Conservation (phyloP, 192 early-diverging fungal genomes). For the Podila minutissima region DNA sequence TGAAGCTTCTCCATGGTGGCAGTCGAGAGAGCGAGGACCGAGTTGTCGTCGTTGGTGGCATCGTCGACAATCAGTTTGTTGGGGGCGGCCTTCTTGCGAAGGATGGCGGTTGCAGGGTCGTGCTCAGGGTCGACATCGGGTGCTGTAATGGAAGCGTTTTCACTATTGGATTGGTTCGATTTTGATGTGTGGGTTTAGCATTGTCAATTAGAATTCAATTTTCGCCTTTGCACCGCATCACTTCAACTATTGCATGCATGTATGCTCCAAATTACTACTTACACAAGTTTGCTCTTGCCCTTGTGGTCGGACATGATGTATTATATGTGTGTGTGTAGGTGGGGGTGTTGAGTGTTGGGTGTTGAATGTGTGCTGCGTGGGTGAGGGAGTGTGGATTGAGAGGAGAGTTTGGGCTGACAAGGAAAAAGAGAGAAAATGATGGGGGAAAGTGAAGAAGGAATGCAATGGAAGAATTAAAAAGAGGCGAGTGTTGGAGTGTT, state of each 20-base stretch:
- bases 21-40: slow-evolving; percentile 88
- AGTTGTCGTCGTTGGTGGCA: slow-evolving; percentile 97
- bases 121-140: slow-evolving; percentile 67
- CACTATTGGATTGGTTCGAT: slow-evolving; percentile 28
- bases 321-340: neutral
- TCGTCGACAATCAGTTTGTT: slow-evolving; percentile 99
- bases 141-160: slow-evolving; percentile 64
- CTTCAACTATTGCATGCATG: neutral
- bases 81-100: slow-evolving; percentile 94
- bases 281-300: slow-evolving; percentile 43
- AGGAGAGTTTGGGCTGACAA: neutral
- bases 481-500: too few species aligned
- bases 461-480: neutral
- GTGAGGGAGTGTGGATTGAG: neutral
- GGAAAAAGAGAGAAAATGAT: neutral
- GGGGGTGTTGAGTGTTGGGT: neutral
- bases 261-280: slow-evolving; percentile 7
- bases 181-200: neutral
- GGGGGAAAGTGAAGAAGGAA: neutral
- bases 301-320: slow-evolving; percentile 39
- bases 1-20: slow-evolving; percentile 93
- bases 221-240: neutral
- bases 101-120: slow-evolving; percentile 94
- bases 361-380: neutral
- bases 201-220: neutral